These are phyloP conservation scores for Epichloe baconii DNA, from an alignment of 2,329 filamentous ascomycete genomes.

Conservation along the genomic window DNA sequence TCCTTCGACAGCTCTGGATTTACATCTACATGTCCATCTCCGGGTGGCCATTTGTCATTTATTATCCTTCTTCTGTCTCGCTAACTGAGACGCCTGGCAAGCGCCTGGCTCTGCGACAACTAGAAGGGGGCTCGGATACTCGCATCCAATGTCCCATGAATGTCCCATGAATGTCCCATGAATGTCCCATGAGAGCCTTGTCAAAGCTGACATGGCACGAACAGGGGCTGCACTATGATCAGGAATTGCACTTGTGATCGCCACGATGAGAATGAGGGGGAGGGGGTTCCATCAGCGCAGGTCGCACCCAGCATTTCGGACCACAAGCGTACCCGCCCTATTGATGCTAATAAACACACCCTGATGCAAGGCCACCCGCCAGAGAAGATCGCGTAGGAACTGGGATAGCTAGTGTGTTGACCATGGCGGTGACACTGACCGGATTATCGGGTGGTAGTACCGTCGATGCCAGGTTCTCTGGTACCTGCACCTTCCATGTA, in stretches of 20 bases:
- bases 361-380: slow-evolving; percentile 5
- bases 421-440: slow-evolving; percentile 1
- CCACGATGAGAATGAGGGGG: background rate
- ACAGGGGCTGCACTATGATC: background rate
- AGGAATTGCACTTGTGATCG: background rate
- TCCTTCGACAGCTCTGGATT: background rate
- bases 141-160: slow-evolving; percentile 2
- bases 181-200: background rate
- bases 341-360: background rate
- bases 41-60: background rate
- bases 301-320: slow-evolving; percentile 3
- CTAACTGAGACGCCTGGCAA: slow-evolving; percentile 7
- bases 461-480: background rate
- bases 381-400: slow-evolving; percentile 4
- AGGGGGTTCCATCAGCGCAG: background rate
- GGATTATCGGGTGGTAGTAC: slow-evolving; percentile 2
- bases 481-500: slow-evolving; percentile 1
- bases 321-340: background rate
- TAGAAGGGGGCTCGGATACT: slow-evolving; percentile 3
- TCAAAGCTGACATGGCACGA: slow-evolving; percentile 1
- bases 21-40: background rate
- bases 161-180: background rate
- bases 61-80: slow-evolving; percentile 2
- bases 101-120: background rate
- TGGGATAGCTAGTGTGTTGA: background rate